Evolutionary conservation across 2,329 filamentous ascomycete species (phyloP), one percentile per base, ranked within the genome.

Genomic region (Berkeleyomyces basicola): DNA sequence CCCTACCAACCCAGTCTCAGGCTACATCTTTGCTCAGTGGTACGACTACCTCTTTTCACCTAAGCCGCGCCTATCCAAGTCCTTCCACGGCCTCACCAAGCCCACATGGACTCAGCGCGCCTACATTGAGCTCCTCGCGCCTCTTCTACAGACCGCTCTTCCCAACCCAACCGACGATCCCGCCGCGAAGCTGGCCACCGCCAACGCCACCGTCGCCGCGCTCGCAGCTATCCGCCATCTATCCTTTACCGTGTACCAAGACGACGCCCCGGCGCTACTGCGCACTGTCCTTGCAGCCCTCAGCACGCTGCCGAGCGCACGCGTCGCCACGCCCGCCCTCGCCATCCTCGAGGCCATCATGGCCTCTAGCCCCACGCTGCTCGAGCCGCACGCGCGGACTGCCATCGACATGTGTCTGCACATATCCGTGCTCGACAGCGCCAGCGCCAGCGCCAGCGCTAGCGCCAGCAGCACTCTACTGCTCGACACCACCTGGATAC

Each of bases 221-320:
- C 72, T 84, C 4, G 71, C 77, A 0, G 73, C 80, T 57, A 71
- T 81, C 6, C 76, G 74, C 65, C 75, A 81, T 67, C 74, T 82
- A 63, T 71, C 70, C 16, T 80, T 77, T 61, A 68, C 73, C 1
- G 74, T 81, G 16, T 83, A 81, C 68, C 75, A 80, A 51, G 75
- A 77, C 14, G 80, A 83, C 58, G 70, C 75, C 0, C 73, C 73
- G 3, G 69, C 71, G 40, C 72, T 83, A 4, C 70, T 81, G 2
- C 75, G 78, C 7, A 72, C 82, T 14, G 73, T 78, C 4, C 76
- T 83, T 40, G 74, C 74, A 0, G 73, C 76, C 0, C 71, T 80
- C 4, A 74, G 74, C 62, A 77, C 71, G 16, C 71, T 76, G 7
- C 71, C 73, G 3, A 65, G 71, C 10, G 74, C 74, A 3, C 69